Base-by-base conservation (phyloP, 1,284 basidiomycete species). In the Kwoniella shivajii region DNA sequence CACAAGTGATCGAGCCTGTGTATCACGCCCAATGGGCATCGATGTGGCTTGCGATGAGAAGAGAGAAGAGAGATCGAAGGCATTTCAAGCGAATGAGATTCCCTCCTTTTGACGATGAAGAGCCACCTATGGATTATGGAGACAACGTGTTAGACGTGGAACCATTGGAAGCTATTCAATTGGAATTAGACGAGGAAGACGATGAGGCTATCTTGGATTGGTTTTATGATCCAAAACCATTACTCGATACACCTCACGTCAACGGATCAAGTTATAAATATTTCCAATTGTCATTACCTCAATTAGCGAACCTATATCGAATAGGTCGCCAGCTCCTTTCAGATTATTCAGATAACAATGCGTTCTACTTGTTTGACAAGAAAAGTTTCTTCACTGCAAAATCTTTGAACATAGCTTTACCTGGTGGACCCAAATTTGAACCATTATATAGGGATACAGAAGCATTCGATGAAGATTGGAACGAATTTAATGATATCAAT, bases 31-130 rank as follows among this genome's bases (percentile, higher is more conserved):
- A 99, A 73, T 99, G 96, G 96, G 94, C 92, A 69, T 90, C 92
- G 4, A 99, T 99, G 96, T 99, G 96, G 96, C 83, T 99, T 36
- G 95, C 96, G 20, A 99, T 99, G 96, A 85, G 96, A 65, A 83
- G 96, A 66, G 96, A 99, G 81, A 99, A 99, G 83, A 87, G 96
- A 58, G 96, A 99, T 77, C 90, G 96, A 73, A 84, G 96, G 52
- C 96, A 99, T 77, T 99, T 99, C 82, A 99, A 99, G 82, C 91
- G 96, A 50, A 99, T 99, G 94, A 88, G 96, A n/a, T 99, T 99
- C 81, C 96, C 96, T 34, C 96, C 96, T 0, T 99, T 99, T 72
- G 96, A 99, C 71, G 96, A 99, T 72, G 96, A 99, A 80, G 96
- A 99, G 75, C 96, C 93, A 13, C 93, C 94, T 11, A 84, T 96